Base-by-base conservation (phyloP, 1,284 basidiomycete genomes). In the Leccinum pachyderme region DNA sequence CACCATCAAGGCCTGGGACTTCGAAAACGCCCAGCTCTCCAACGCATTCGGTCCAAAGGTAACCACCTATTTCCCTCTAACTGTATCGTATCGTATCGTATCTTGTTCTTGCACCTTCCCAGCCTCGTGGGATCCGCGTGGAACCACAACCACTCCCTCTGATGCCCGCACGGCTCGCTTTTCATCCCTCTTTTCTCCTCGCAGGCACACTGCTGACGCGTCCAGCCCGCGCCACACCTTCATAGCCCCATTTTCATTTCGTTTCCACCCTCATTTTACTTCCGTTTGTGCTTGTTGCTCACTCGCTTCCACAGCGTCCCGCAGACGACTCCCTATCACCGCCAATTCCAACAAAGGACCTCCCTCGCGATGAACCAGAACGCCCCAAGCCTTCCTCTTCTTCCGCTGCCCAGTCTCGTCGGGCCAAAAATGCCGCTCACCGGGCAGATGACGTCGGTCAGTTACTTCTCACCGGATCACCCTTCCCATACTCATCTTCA, bases 381-480 rank as follows among this genome's bases (percentile, higher is more conserved):
- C 74, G 77, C 3, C 66, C 72, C 29, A 80, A 76, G 55, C 65
- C 65, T 4, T 63, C 74, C 37, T 73, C 69, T 35, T 81, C 81
- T 47, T 76, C 81, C 24, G 86, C 87, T 25, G 88, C 88, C 15
- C 90, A 91, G 67, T 89, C 87, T 37, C 81, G 89, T 58, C 83
- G 89, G 48, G 89, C 89, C 43, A 91, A 91, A 77, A 92, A 92
- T 66, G 90, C 89, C 29, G 89, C 88, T 51, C 89, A 91, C 73
- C 80, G 89, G 59, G 87, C 88, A 51, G 86, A 91, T 68, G 89
- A 92, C 67, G 89, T 91, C 63, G 89, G 89, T 89, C 59, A 66
- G 89, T 66, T 25, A 1, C 37, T 49, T 22, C 39, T 6, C 11
- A n/a, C 24, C 51, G 13, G 44, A 52, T 57, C 51, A 33, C 4